phyloP scores from a whole-genome alignment of 768 basidiomycete genomes.

The Serendipita sp. region DNA sequence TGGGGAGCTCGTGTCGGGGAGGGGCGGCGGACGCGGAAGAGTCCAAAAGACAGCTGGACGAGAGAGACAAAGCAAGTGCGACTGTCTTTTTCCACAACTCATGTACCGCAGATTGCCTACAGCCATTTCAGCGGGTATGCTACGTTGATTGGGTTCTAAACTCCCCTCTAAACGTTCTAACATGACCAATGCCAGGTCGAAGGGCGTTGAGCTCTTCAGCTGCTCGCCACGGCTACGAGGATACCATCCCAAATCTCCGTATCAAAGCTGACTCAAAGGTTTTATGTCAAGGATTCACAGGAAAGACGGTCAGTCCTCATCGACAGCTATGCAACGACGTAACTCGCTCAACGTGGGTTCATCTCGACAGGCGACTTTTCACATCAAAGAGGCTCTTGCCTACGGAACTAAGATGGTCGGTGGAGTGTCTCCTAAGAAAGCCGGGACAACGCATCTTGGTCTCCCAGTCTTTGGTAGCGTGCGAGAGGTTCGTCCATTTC shows the following conservation, averaged over 20 bases:
- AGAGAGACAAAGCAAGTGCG: neutral
- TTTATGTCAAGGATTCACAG: constrained; percentile 81
- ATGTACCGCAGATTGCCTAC: constrained; percentile 6
- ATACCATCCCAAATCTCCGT: constrained; percentile 79
- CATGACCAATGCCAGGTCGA: constrained; percentile 15
- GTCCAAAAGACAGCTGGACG: neutral
- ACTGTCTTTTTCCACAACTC: neutral
- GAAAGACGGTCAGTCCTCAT: constrained; percentile 66
- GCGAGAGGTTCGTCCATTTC: constrained; percentile 48
- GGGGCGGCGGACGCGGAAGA: neutral
- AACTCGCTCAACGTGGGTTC: constrained; percentile 16
- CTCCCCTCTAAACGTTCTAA: neutral
- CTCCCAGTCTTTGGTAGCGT: constrained; percentile 89
- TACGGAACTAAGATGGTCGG: constrained; percentile 98
- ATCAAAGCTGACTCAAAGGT: constrained; percentile 94
- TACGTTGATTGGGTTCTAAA: neutral
- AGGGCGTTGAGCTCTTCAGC: constrained; percentile 71
- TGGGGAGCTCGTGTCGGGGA: neutral
- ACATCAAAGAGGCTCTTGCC: constrained; percentile 79
- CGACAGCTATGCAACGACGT: neutral
- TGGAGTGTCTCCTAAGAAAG: constrained; percentile 93
- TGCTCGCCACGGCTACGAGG: constrained; percentile 63
- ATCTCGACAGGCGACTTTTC: constrained; percentile 73
- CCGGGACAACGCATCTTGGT: constrained; percentile 87
- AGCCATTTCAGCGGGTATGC: neutral